Base-by-base conservation (phyloP, 2,329 filamentous ascomycete genomes). In the Clonostachys chloroleuca region DNA sequence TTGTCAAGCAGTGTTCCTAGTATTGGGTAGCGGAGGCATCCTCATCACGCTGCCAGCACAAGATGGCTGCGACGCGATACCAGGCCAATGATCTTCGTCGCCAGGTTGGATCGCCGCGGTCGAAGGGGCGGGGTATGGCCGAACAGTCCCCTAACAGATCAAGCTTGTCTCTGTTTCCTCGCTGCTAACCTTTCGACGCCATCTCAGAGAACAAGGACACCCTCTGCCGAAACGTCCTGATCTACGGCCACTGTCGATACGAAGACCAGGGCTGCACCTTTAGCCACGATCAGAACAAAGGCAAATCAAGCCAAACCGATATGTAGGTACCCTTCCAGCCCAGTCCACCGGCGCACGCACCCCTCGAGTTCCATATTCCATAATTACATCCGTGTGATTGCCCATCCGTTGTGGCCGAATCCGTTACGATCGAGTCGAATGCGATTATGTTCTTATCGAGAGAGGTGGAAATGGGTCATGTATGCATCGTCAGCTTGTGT, bases 211-310 rank as follows among this genome's bases (percentile, higher is more conserved):
- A 87, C 65, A 95, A 92, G 70, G 91, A 95, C 64, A 95, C 89
- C 7, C 79, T 92, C 48, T 96, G 91, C 70, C 86, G 91, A 61
- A 96, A 96, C 69, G 86, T 96, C 51, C 80, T 91, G 52, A 95
- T 96, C 59, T 96, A 95, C 66, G 91, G 91, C 47, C 88, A 92
- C 68, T 96, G 91, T 67, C 86, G 90, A 54, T 95, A 91, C 68
- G 89, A 95, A 72, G 89, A 95, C 62, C 86, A 89, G 70, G 90
- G 89, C 70, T 96, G 91, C 69, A 84, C 87, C 54, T 96, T 95
- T 70, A 94, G 91, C 61, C 91, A 96, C 69, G 89, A 94, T 56
- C 81, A 83, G 49, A 77, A 81, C 56, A 90, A 84, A 67, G 70
- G 62, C 48, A 66, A 59, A 43, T 30, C 47, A n/a, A 40, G 7